Evolutionary conservation across 2,329 filamentous ascomycete genomes (phyloP), one percentile per base, ranked within the genome.

Genomic region (Aspergillus tanneri): DNA sequence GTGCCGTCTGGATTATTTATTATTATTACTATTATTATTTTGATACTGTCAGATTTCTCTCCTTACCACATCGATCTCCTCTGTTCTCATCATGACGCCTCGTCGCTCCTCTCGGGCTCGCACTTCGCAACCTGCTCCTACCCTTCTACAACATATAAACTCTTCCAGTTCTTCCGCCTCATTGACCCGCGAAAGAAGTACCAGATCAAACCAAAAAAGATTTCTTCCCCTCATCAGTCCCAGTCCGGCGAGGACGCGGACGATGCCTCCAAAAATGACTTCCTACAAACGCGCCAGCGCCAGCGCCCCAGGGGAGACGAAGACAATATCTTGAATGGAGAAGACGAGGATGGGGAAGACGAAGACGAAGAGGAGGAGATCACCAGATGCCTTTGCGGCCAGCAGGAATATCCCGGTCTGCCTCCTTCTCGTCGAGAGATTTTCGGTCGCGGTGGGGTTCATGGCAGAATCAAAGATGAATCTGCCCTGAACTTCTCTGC

Each of bases 41-140:
- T 52, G 28, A 32, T 19, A 37, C 43, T 41, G 21, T 34, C 19
- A 37, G 40, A 24, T 38, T 40, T 46, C 45, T 52, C 45, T 52
- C 43, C 39, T 51, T 52, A 48, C 50, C 43, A 36, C 38, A 43
- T 54, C 25, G 25, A 34, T 48, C 40, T 34, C 36, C 22, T 34
- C 46, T 35, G 30, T 44, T 49, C 43, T 47, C 58, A 61, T 65
- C 64, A 82, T 82, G 79, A 79, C 87, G 67, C 88, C 88, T 69
- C 87, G 92, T 74, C 88, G 92, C 70, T 96, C 91, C 66, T 93
- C 91, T 72, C 86, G 92, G 80, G 90, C 90, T 77, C 88, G 89
- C 73, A 83, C 81, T 68, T 84, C 84, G 61, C 87, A 91, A 76
- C 81, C 81, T 63, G 75, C 77, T 54, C 77, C 80, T 62, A 81